Evolutionary conservation across 345 rosid species (phyloP), one percentile per base, ranked within the genome.

Genomic region (Cardamine resedifolia): DNA sequence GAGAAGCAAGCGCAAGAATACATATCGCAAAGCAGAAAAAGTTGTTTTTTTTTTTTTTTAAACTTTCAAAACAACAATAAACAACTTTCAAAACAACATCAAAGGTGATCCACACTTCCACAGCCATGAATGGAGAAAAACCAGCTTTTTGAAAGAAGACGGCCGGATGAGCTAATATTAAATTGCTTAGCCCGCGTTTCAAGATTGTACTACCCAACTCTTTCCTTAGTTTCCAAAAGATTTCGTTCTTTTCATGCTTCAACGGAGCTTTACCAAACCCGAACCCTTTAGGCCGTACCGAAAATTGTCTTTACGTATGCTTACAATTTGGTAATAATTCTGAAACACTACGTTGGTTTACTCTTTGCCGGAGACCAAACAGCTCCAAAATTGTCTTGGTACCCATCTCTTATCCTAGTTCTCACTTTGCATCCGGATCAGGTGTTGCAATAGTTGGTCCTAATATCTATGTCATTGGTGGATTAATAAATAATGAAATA

Each of bases 381-480:
- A 56, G 60, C 38, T 56, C 39, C 14, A 55, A 2, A 3, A n/a
- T 15, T 1, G 6, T n/a, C 39, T 6, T 23, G 30, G 28, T 43
- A 3, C 66, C 66, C 1, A 8, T 34, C 0, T 34, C 39, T 9
- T 34, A 2, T 34, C 52, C 83, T 3, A 66, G 80, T 0, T 57
- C 78, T n/a, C 71, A 78, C 14, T 68, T 79, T 10, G 41, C 8
- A 24, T 6, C 1, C 1, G 16, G 92, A 58, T 81, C 96, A 69
- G 81, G 83, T 0, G 72, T 75, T 59, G 87, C 78, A 57, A 70
- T 77, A 26, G 44, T 84, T 12, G 89, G 86, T 3, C 78, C 71
- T 47, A 55, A 49, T 43, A 83, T 88, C 26, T 88, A 78, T 53
- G 83, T 77, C 7, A 55, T 88, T 58, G 91, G 94, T 0, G 94